A percentile compares a stretch with the other conserved stretches of the same genome.
These are phyloP conservation scores for Extremus antarcticus DNA, from an alignment of 495 filamentous ascomycete species.

Conservation along the genomic window DNA sequence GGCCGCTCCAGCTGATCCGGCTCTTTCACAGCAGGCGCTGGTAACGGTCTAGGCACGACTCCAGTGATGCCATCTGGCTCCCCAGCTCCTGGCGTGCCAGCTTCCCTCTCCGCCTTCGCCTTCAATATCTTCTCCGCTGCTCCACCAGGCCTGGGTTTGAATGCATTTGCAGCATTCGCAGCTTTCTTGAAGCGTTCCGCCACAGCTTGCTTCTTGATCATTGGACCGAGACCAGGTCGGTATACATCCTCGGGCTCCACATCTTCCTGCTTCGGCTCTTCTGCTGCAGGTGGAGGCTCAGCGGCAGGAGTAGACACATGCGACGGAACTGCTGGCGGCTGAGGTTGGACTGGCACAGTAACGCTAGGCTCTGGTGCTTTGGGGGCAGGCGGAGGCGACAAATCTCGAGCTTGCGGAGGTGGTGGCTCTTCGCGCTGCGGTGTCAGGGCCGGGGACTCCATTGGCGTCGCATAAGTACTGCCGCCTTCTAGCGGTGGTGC, in stretches of 20 bases:
- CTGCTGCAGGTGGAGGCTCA: neutral
- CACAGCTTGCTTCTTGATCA: slow-evolving; percentile 75
- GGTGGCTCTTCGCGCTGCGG: slow-evolving; percentile 3
- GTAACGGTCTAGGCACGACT: slow-evolving; percentile 67
- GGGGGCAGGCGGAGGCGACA: neutral
- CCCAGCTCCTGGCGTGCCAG: slow-evolving; percentile 24
- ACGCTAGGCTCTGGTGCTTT: neutral
- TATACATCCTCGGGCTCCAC: slow-evolving; percentile 34
- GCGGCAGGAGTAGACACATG: slow-evolving; percentile 1
- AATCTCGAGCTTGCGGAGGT: slow-evolving; percentile 1
- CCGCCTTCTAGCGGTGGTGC: neutral
- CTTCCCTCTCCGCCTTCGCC: slow-evolving; percentile 38
- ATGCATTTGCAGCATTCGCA: slow-evolving; percentile 67
- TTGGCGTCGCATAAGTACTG: slow-evolving; percentile 3
- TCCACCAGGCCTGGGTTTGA: slow-evolving; percentile 75
- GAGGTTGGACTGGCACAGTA: neutral
- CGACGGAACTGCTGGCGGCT: neutral
- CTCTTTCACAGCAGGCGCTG: neutral
- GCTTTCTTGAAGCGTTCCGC: slow-evolving; percentile 74
- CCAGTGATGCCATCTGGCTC: slow-evolving; percentile 80
- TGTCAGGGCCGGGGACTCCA: neutral
- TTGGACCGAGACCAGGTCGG: slow-evolving; percentile 75
- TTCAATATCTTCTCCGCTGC: slow-evolving; percentile 62
- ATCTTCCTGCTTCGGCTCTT: slow-evolving; percentile 19
- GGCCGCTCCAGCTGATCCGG: slow-evolving; percentile 16